phyloP scores from a whole-genome alignment of 192 early-diverging fungal genomes.

The Coemansia guatemalensis region DNA sequence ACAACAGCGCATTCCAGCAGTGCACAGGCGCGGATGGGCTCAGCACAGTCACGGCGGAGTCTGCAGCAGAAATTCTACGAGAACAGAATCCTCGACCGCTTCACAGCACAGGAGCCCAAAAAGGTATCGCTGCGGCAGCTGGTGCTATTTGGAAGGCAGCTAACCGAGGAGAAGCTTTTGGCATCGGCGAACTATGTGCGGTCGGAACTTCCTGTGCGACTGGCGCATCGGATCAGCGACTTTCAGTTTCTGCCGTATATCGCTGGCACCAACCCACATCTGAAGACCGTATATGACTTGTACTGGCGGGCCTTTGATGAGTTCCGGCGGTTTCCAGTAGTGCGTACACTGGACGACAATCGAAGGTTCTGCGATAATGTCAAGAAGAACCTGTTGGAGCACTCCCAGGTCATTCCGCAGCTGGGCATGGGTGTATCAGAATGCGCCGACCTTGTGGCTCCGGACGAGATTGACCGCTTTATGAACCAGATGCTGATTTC shows the following conservation, averaged over 20 bases:
- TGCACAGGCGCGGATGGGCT: conserved; percentile 16
- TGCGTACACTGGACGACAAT: conserved; percentile 83
- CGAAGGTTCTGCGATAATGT: conserved; percentile 75
- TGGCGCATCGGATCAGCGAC: conserved; percentile 90
- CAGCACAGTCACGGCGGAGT: conserved; percentile 29
- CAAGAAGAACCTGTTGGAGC: conserved; percentile 70
- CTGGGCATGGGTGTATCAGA: conserved; percentile 86
- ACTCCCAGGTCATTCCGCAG: conserved; percentile 84
- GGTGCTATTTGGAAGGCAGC: conserved; percentile 84
- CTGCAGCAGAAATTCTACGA: conserved; percentile 84
- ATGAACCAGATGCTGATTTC: conserved; percentile 88
- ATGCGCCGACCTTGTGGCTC: conserved; percentile 67
- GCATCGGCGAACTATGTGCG: conserved; percentile 90
- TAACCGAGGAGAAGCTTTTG: conserved; percentile 81
- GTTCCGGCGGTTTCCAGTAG: conserved; percentile 67
- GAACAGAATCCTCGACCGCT: conserved; percentile 85
- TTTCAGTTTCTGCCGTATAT: conserved; percentile 94
- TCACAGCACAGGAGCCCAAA: conserved; percentile 71
- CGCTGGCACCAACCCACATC: conserved; percentile 89
- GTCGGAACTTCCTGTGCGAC: conserved; percentile 80
- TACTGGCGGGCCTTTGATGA: conserved; percentile 95
- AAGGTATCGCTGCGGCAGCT: conserved; percentile 89
- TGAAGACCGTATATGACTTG: conserved; percentile 78
- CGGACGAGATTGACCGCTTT: conserved; percentile 73
- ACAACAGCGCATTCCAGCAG: neutral